phyloP scores from a whole-genome alignment of 2,329 filamentous ascomycete genomes.

The Rutstroemia sp. region DNA sequence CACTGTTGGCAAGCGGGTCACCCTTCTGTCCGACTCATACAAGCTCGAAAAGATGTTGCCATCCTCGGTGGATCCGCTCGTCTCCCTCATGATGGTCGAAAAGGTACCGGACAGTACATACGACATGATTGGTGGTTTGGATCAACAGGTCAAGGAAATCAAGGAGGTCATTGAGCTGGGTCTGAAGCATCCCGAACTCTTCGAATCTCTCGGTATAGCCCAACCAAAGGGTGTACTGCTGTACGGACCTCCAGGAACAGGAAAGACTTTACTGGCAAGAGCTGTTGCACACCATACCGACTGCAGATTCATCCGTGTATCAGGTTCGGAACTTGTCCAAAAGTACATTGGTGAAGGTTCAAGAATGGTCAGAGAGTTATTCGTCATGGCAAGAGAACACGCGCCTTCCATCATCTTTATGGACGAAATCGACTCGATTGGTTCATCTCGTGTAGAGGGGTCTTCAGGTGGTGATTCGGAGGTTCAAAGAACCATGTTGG shows the following conservation, averaged over 20 bases:
- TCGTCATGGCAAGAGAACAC: slow-evolving; percentile 98
- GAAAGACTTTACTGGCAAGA: slow-evolving; percentile 90
- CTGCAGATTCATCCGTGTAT: slow-evolving; percentile 98
- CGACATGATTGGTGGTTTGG: slow-evolving; percentile 98
- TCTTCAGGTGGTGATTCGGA: slow-evolving; percentile 94
- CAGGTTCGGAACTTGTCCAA: slow-evolving; percentile 91
- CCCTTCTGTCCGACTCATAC: slow-evolving; percentile 93
- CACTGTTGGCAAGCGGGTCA: slow-evolving; percentile 94
- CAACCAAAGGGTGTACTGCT: slow-evolving; percentile 96
- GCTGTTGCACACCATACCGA: slow-evolving; percentile 97
- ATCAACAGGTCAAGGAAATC: slow-evolving; percentile 99
- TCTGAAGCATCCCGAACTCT: slow-evolving; percentile 95
- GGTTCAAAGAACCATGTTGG: slow-evolving; percentile 97
- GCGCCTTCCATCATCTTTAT: slow-evolving; percentile 99
- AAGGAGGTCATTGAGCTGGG: slow-evolving; percentile 99
- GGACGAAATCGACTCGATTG: slow-evolving; percentile 99
- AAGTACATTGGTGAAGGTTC: slow-evolving; percentile 99
- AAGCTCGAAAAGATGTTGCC: slow-evolving; percentile 98
- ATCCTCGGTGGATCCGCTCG: slow-evolving; percentile 94
- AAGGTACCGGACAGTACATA: slow-evolving; percentile 99
- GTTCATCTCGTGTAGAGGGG: slow-evolving; percentile 91
- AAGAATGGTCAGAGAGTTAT: slow-evolving; percentile 96
- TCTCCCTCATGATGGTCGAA: slow-evolving; percentile 99
- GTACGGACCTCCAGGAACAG: slow-evolving; percentile 93
- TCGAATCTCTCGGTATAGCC: slow-evolving; percentile 97